phyloP scores from a whole-genome alignment of 768 basidiomycete species.

The Tephrocybe sp. region DNA sequence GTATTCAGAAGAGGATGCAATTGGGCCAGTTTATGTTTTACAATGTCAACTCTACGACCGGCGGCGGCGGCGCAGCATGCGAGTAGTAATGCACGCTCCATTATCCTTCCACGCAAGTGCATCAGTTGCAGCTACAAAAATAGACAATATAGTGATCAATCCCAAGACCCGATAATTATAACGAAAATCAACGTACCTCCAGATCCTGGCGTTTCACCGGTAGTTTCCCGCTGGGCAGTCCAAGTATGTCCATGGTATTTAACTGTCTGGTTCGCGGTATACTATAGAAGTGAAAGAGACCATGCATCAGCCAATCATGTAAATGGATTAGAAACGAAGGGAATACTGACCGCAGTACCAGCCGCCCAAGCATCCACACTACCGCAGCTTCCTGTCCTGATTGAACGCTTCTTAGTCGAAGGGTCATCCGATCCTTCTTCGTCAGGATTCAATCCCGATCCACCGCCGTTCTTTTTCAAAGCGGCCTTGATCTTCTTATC shows the following conservation, averaged over 20 bases:
- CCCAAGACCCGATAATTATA: neutral
- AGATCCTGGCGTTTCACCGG: neutral
- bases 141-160: neutral
- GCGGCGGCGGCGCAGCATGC: neutral
- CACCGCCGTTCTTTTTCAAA: constrained; percentile 16
- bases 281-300: too few species aligned
- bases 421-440: constrained; percentile 7
- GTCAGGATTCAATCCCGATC: too few species aligned
- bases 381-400: neutral
- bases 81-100: neutral
- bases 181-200: neutral
- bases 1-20: too few species aligned
- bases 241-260: neutral
- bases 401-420: neutral
- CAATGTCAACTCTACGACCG: too few species aligned
- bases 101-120: neutral
- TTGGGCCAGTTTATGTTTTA: too few species aligned
- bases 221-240: neutral
- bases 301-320: too few species aligned
- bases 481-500: constrained; percentile 42
- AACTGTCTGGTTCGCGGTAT: neutral
- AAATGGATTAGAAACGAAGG: too few species aligned
- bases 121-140: neutral
- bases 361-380: neutral
- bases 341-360: neutral